Evolutionary conservation across 768 basidiomycete species (phyloP).

Genomic region (Lyophyllum atratum): DNA sequence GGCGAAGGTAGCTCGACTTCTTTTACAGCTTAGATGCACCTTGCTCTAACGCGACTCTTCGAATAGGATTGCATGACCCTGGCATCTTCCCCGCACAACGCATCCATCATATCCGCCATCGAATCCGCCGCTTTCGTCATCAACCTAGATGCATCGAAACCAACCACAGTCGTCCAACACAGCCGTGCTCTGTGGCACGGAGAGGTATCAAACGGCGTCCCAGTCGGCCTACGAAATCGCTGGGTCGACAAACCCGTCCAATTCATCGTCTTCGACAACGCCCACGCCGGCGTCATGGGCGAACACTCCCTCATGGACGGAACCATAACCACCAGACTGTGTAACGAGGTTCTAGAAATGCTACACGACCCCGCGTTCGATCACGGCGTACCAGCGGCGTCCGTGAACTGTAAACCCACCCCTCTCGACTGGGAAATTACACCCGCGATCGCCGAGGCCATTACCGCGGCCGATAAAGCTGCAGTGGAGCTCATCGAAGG

Average conservation of each 20-base stretch:
- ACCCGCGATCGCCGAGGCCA: constrained; percentile 46
- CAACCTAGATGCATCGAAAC: constrained; percentile 68
- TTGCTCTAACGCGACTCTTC: background rate
- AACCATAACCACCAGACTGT: constrained; percentile 75
- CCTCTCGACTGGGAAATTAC: constrained; percentile 69
- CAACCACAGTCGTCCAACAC: constrained; percentile 52
- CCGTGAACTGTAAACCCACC: constrained; percentile 36
- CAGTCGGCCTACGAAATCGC: constrained; percentile 70
- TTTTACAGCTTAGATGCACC: background rate
- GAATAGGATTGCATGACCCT: constrained; percentile 65
- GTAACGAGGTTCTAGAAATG: constrained; percentile 68
- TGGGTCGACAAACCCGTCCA: constrained; percentile 93
- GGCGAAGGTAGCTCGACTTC: constrained; percentile 66
- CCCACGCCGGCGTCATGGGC: constrained; percentile 83
- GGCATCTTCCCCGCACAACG: constrained; percentile 60
- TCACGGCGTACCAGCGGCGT: constrained; percentile 42
- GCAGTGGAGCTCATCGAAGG: constrained; percentile 61
- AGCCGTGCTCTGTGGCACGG: constrained; percentile 86
- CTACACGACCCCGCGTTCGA: constrained; percentile 64
- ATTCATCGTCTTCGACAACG: constrained; percentile 84
- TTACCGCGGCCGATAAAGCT: constrained; percentile 55
- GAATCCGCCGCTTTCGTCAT: constrained; percentile 87
- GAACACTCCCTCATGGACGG: constrained; percentile 94
- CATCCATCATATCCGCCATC: constrained; percentile 67
- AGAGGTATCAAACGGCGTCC: constrained; percentile 46